These are phyloP conservation scores for Heliamphora pulchella DNA, from an alignment of 179 eudicot genomes.

Conservation along the genomic window DNA sequence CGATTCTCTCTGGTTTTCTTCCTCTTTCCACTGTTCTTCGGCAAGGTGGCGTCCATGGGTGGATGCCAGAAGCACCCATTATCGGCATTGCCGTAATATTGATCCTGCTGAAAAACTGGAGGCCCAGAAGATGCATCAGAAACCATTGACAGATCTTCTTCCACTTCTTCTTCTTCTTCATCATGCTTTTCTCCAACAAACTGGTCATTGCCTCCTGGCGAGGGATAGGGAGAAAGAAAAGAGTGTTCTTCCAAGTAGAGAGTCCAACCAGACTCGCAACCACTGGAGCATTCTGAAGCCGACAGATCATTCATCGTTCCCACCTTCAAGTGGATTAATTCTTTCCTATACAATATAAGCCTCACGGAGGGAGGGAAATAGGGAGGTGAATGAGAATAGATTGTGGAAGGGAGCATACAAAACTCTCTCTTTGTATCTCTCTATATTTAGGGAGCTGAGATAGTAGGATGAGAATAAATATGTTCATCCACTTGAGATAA, in stretches of 20 bases:
- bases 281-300: slow-evolving; percentile 48
- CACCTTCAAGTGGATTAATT: background rate
- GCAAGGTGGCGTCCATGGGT: slow-evolving; percentile 16
- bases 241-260: slow-evolving; percentile 59
- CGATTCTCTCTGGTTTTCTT: slow-evolving; percentile 11
- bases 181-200: slow-evolving; percentile 23
- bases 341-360: too few species aligned
- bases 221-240: slow-evolving; percentile 20
- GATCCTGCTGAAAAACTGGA: slow-evolving; percentile 40
- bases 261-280: slow-evolving; percentile 87
- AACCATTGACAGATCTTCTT: slow-evolving; percentile 70
- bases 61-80: slow-evolving; percentile 13
- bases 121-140: slow-evolving; percentile 91
- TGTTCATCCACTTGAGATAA: too few species aligned
- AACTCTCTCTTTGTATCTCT: too few species aligned
- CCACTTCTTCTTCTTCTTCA: slow-evolving; percentile 44
- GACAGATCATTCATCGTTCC: slow-evolving; percentile 30
- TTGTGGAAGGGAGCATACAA: too few species aligned
- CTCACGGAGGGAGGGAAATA: too few species aligned
- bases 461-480: too few species aligned
- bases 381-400: too few species aligned
- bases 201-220: background rate
- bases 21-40: slow-evolving; percentile 21
- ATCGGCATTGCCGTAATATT: slow-evolving; percentile 3
- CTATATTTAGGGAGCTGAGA: too few species aligned